A percentile compares a stretch with the other conserved stretches of the same genome.
Conservation (phyloP, 2,329 filamentous ascomycete genomes). For the Chrysoporthe austroafricana region DNA sequence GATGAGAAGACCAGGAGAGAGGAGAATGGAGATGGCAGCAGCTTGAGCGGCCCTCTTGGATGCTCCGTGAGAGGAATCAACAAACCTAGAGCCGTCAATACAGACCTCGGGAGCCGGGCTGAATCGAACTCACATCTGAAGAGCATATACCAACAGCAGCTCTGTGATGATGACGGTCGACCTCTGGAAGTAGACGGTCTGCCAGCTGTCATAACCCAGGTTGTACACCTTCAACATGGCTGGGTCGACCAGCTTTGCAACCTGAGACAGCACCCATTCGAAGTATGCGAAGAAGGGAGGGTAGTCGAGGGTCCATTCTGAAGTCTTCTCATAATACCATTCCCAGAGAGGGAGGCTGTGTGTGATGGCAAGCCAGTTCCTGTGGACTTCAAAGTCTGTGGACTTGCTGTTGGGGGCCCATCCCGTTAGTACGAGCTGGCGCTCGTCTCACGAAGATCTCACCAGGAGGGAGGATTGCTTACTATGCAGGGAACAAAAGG, state of each 20-base stretch:
- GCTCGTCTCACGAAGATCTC: constrained; percentile 2
- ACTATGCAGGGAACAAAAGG: constrained; percentile 94
- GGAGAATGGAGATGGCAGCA: constrained; percentile 82
- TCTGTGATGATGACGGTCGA: constrained; percentile 86
- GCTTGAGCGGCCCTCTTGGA: constrained; percentile 81
- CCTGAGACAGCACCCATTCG: constrained; percentile 87
- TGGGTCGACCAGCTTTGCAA: constrained; percentile 76
- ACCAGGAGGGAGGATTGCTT: constrained; percentile 44
- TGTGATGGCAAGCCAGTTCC: constrained; percentile 97
- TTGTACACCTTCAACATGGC: constrained; percentile 82
- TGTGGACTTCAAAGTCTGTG: constrained; percentile 97
- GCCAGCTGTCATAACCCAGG: constrained; percentile 86
- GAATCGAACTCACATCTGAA: constrained; percentile 64
- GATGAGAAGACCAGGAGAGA: constrained; percentile 91
- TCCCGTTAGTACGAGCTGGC: constrained; percentile 27
- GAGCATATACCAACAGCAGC: constrained; percentile 78
- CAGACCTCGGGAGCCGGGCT: background rate
- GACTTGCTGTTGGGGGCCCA: constrained; percentile 71
- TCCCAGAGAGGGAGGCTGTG: constrained; percentile 82
- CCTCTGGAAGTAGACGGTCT: constrained; percentile 92
- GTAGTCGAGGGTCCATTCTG: constrained; percentile 99
- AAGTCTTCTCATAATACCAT: constrained; percentile 98
- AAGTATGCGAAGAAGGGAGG: constrained; percentile 98
- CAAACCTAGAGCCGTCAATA: constrained; percentile 57
- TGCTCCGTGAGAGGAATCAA: constrained; percentile 68